Base-by-base conservation (phyloP, 78 protist species). In the Isochrysis galbana region DNA sequence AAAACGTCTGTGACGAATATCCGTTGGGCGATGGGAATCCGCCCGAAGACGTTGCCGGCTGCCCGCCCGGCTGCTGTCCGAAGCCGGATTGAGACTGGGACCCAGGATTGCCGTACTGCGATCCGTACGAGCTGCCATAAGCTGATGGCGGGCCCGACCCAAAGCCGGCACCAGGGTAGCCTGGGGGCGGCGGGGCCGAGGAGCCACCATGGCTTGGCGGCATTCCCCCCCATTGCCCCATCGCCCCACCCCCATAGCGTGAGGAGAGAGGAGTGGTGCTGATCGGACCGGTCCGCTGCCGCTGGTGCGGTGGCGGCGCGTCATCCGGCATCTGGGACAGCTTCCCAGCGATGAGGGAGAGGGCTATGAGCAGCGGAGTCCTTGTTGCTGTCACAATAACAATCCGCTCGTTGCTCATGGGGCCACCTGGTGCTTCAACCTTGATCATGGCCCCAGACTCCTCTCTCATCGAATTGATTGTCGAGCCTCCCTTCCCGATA, bases 371-470 rank as follows among this genome's bases (percentile, higher is more conserved):
- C 80, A 70, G 44, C 80, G 34, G 44, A 17, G 7, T 17, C 80
- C 41, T 17, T 22, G 17, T 5, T 4, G 44, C 80, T 17, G 5
- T 26, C 29, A 70, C 80, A 41, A 4, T 17, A 19, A 26, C 80
- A 41, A n/a, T 3, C 44, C 80, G 80, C 80, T 70, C 80, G 34
- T 34, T 19, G 29, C 19, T 34, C n/a, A 61, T 11, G 74, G 74
- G 39, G 29, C 23, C 5, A 17, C 44, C 41, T 10, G 80, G 5
- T 32, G 74, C 74, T 41, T 70, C 80, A 19, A 70, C 80, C 34
- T 34, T 26, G 80, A 70, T 70, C 29, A 34, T n/a, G 80, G 80
- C 80, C 44, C 80, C 80, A n/a, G 80, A n/a, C 41, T 70, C 80
- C 80, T 70, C 80, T 4, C 80, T 34, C 80, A 70, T 26, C 80